Base-by-base conservation (phyloP, 2,329 filamentous ascomycete genomes). In the Leptographium lundbergii region DNA sequence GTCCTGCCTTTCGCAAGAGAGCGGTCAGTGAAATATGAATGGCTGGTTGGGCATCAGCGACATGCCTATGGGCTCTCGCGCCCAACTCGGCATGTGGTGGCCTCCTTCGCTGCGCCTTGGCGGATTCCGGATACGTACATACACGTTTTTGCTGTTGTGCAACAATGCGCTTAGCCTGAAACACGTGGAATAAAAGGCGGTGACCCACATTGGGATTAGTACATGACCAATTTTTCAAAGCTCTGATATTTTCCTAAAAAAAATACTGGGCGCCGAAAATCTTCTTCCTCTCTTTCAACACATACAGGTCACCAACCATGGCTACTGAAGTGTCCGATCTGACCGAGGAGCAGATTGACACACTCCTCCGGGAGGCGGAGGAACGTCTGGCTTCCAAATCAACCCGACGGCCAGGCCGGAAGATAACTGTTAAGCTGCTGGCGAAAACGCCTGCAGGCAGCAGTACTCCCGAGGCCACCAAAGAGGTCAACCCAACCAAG, bases 291-390 rank as follows among this genome's bases (percentile, higher is more conserved):
- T n/a, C 45, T 27, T 27, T 25, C 34, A 19, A 45, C 13, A 54
- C 29, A 39, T 4, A 24, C 29, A 24, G 24, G 36, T n/a, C 34
- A 27, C 42, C 29, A n/a, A 63, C 47, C 36, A 70, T 69, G 68
- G 63, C 65, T 25, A 61, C 63, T 53, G 60, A 56, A 36, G 59
- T 61, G 22, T 52, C 64, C 48, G 66, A 65, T 57, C 64, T 70
- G 61, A 69, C 70, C 7, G 71, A 73, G 61, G 67, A 66, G 50
- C 67, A 72, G 64, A 72, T 75, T 59, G 69, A 72, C 57, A 60
- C 64, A 42, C 67, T 75, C 36, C 67, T 75, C n/a, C 63, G 65
- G 25, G 69, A 75, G 64, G 73, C 73, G 4, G 72, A 74, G 62
- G 65, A 67, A 59, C 69, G 72, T 27, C 68, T 75, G 59, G 64